phyloP scores from a whole-genome alignment of 108 stramenopile genomes.

The Pseudonitzschia delicatissima region DNA sequence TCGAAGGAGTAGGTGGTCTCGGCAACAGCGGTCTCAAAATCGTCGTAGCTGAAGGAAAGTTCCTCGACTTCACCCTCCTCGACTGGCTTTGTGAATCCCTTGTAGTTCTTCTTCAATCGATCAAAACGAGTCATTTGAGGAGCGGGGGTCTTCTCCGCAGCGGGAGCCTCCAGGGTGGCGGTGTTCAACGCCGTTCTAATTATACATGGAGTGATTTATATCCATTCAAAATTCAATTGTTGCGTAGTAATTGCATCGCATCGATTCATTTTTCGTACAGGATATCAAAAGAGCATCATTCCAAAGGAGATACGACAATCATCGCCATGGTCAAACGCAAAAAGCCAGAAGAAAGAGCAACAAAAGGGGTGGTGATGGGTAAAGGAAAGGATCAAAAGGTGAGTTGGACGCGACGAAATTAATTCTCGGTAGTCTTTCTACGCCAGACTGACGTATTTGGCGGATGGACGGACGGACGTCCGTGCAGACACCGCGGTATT shows the following conservation, averaged over 20 bases:
- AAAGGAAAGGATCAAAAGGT: neutral
- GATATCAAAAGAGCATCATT: no score
- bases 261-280: neutral
- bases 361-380: neutral
- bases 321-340: slow-evolving; percentile 1
- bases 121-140: slow-evolving; percentile 66
- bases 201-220: neutral
- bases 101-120: slow-evolving; percentile 71
- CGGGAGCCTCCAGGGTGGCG: slow-evolving; percentile 22
- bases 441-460: slow-evolving; percentile 1
- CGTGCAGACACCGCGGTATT: slow-evolving; percentile 4
- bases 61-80: slow-evolving; percentile 41
- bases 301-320: neutral
- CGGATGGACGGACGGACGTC: neutral
- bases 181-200: slow-evolving; percentile 6
- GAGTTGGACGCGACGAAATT: neutral
- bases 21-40: slow-evolving; percentile 71
- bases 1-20: slow-evolving; percentile 79
- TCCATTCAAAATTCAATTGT: neutral
- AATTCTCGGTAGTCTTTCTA: neutral
- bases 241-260: neutral
- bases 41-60: slow-evolving; percentile 73
- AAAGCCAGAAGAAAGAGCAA: neutral
- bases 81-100: slow-evolving; percentile 50
- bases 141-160: neutral